Conservation (phyloP, 2,329 filamentous ascomycete genomes). For the Lithohypha guttulata region DNA sequence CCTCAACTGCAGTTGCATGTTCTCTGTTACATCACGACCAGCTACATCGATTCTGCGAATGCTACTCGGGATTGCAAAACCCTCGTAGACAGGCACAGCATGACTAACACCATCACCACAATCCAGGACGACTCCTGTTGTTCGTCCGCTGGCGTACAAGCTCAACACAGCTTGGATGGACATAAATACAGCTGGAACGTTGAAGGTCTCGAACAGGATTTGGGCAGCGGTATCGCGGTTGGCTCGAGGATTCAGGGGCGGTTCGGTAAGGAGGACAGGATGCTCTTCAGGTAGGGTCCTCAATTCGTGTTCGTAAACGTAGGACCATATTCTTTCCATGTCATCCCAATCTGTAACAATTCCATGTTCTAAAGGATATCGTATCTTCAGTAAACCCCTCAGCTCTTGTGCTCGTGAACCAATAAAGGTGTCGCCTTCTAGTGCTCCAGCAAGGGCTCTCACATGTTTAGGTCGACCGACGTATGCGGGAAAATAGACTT, state of each 20-base stretch:
- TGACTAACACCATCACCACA: slow-evolving; percentile 94
- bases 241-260: slow-evolving; percentile 84
- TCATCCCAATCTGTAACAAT: slow-evolving; percentile 99
- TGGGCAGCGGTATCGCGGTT: slow-evolving; percentile 96
- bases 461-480: slow-evolving; percentile 93
- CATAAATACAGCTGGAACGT: slow-evolving; percentile 90
- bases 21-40: slow-evolving; percentile 88
- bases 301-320: slow-evolving; percentile 89
- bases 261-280: slow-evolving; percentile 90
- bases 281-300: slow-evolving; percentile 99
- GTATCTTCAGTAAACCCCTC: slow-evolving; percentile 86
- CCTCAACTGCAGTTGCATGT: slow-evolving; percentile 79
- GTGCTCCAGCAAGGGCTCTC: slow-evolving; percentile 84
- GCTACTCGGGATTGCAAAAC: slow-evolving; percentile 90
- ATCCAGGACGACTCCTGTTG: slow-evolving; percentile 91
- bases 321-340: slow-evolving; percentile 99
- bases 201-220: slow-evolving; percentile 97
- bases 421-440: slow-evolving; percentile 96
- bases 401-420: slow-evolving; percentile 84
- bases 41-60: slow-evolving; percentile 95
- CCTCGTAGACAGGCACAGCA: slow-evolving; percentile 93
- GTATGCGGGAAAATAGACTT: slow-evolving; percentile 95
- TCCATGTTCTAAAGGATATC: slow-evolving; percentile 90
- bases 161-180: slow-evolving; percentile 96
- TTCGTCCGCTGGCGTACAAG: slow-evolving; percentile 88